Evolutionary conservation across 1,139 yeast genomes (phyloP).

Genomic region (Wickerhamiella infanticola): DNA sequence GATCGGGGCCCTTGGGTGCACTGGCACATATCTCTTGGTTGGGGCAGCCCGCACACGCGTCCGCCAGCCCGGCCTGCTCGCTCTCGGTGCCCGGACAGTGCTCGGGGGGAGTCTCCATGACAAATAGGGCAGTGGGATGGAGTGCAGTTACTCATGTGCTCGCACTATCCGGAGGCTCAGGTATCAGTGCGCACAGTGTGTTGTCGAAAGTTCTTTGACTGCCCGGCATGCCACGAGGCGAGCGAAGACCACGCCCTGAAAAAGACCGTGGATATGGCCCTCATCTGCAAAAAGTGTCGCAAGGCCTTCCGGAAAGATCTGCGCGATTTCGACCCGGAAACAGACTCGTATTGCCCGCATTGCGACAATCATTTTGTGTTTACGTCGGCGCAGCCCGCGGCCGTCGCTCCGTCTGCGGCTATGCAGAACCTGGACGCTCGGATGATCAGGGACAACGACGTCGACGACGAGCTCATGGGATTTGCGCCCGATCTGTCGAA

Average conservation of each 20-base stretch:
- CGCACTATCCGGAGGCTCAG: constrained; percentile 25
- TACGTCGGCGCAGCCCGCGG: constrained; percentile 1
- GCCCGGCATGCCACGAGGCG: constrained; percentile 25
- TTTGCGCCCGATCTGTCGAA: constrained; percentile 11
- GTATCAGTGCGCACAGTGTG: constrained; percentile 27
- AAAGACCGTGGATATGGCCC: constrained; percentile 24
- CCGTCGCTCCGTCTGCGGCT: not conserved
- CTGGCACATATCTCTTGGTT: constrained; percentile 82
- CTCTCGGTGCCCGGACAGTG: constrained; percentile 99
- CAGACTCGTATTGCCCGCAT: constrained; percentile 26
- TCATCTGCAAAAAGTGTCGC: constrained; percentile 26
- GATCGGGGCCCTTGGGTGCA: constrained; percentile 89
- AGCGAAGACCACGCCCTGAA: constrained; percentile 22
- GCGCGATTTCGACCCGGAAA: constrained; percentile 23
- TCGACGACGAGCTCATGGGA: constrained; percentile 21
- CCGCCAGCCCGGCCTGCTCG: constrained; percentile 82
- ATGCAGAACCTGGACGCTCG: constrained; percentile 12
- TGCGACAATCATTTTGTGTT: constrained; percentile 25
- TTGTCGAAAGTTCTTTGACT: constrained; percentile 26
- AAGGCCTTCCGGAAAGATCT: constrained; percentile 26
- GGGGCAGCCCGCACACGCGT: constrained; percentile 91
- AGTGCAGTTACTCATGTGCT: constrained; percentile 18
- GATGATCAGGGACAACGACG: constrained; percentile 24
- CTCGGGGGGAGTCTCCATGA: constrained; percentile 42
- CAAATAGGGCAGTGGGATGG: not conserved